Percentiles rank a stretch among this genome's conserved stretches.
Evolutionary conservation across 495 filamentous ascomycete species (phyloP).

Genomic region (Friedmanniomyces simplex): DNA sequence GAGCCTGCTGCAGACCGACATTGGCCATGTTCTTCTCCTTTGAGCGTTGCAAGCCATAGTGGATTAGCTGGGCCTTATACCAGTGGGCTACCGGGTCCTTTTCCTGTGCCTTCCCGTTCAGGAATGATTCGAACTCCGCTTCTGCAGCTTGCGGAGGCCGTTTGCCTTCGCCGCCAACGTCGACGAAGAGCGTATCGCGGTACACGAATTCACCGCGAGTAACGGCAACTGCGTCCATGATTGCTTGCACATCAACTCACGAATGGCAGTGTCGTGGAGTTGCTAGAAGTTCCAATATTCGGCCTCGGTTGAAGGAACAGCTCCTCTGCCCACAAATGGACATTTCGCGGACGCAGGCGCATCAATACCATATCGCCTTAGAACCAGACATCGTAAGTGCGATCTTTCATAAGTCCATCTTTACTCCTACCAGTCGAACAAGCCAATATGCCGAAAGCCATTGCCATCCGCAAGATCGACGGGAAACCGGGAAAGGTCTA

Average conservation of each 20-base stretch:
- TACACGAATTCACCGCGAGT: conserved; percentile 23
- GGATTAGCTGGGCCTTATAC: conserved; percentile 49
- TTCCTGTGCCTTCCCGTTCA: conserved; percentile 29
- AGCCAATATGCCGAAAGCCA: conserved; percentile 45
- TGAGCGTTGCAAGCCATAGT: conserved; percentile 45
- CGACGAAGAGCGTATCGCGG: conserved; percentile 39
- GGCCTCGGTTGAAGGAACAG: no score
- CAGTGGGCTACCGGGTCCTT: conserved; percentile 44
- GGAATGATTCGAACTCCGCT: conserved; percentile 38
- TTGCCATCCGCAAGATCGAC: conserved; percentile 45
- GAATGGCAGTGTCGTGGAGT: no score
- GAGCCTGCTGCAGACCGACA: conserved; percentile 43
- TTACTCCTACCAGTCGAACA: not conserved
- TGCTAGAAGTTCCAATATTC: no score
- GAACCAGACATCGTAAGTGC: not conserved
- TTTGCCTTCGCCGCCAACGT: conserved; percentile 36
- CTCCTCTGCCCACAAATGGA: no score
- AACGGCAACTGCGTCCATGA: not conserved
- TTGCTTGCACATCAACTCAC: not conserved
- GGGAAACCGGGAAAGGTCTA: conserved; percentile 85
- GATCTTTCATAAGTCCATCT: not conserved
- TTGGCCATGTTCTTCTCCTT: conserved; percentile 47
- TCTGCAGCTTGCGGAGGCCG: conserved; percentile 40
- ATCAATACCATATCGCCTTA: no score
- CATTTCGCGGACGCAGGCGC: no score